Conservation (phyloP, 1,284 basidiomycete species). For the Cutaneotrichosporon mucoides region DNA sequence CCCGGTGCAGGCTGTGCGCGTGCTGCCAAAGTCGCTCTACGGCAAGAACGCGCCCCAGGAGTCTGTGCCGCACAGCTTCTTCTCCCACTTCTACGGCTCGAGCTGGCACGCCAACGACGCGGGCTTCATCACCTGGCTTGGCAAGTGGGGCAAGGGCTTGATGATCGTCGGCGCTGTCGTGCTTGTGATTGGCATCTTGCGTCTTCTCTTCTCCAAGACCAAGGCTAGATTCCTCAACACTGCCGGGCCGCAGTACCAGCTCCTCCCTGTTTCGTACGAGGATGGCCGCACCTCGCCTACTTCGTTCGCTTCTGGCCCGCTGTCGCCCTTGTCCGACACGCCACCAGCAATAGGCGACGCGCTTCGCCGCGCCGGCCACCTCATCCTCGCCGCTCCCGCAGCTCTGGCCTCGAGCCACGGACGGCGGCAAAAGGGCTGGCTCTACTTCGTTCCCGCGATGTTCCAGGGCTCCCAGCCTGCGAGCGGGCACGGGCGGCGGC, state of each 20-base stretch:
- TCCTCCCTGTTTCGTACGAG: conserved; percentile 12
- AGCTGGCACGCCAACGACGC: conserved; percentile 96
- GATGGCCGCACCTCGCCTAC: conserved; percentile 10
- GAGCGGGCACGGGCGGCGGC: conserved; percentile 14
- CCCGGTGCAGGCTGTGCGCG: conserved; percentile 68
- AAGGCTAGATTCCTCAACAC: conserved; percentile 15
- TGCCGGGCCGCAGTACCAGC: conserved; percentile 14
- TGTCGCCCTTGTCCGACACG: conserved; percentile 16
- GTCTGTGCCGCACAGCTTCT: conserved; percentile 88
- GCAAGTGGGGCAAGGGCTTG: conserved; percentile 74
- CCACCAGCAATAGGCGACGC: conserved; percentile 29
- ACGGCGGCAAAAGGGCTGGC: conserved; percentile 28
- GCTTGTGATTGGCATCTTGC: conserved; percentile 63
- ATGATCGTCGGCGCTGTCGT: conserved; percentile 76
- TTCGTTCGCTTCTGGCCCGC: conserved; percentile 3
- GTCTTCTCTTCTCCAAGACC: conserved; percentile 54
- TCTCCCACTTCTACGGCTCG: conserved; percentile 92
- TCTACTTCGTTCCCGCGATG: conserved; percentile 46
- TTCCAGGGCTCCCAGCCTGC: conserved; percentile 29
- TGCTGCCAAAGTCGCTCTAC: conserved; percentile 89
- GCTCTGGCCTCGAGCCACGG: conserved; percentile 28
- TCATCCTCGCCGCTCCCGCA: conserved; percentile 42
- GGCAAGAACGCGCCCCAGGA: conserved; percentile 87
- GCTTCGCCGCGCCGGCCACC: conserved; percentile 38
- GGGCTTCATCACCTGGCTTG: conserved; percentile 84